Evolutionary conservation across 2,329 filamentous ascomycete genomes (phyloP).

Genomic region (Eutypa lata): DNA sequence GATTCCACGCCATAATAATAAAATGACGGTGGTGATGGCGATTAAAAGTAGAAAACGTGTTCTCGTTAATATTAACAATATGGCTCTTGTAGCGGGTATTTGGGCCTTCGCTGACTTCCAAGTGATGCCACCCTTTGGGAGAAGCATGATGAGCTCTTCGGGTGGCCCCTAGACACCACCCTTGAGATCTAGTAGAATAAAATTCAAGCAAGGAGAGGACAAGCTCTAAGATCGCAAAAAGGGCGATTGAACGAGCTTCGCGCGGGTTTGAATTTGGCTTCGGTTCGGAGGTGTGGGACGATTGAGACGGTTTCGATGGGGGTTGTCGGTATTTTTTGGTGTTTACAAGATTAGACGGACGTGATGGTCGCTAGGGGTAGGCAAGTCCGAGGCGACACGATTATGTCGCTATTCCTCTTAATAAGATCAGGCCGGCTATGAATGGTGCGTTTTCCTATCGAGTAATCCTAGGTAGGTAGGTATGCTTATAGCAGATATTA

Average conservation of each 20-base stretch:
- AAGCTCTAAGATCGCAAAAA: neutral
- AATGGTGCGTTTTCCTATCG: no score
- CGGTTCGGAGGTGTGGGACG: neutral
- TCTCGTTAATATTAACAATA: conserved; percentile 68
- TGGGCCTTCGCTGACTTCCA: conserved; percentile 87
- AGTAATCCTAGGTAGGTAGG: no score
- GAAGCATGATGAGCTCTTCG: conserved; percentile 65
- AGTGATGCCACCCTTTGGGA: conserved; percentile 83
- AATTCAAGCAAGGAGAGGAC: neutral
- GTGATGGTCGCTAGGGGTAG: neutral
- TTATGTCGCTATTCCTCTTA: neutral
- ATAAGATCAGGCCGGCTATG: neutral
- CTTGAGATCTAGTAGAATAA: conserved; percentile 7
- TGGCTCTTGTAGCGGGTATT: conserved; percentile 72
- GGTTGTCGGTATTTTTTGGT: neutral
- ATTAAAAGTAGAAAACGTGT: conserved; percentile 76
- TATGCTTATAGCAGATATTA: no score
- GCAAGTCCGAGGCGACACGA: neutral
- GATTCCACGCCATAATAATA: conserved; percentile 87
- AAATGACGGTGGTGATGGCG: conserved; percentile 64
- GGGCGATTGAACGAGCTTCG: neutral
- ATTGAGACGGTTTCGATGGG: neutral
- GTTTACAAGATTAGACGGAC: neutral
- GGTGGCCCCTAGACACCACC: conserved; percentile 42
- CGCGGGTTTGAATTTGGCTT: neutral